Base-by-base conservation (phyloP, 805 yeast genomes). In the Wickerhamomyces canadensis region DNA sequence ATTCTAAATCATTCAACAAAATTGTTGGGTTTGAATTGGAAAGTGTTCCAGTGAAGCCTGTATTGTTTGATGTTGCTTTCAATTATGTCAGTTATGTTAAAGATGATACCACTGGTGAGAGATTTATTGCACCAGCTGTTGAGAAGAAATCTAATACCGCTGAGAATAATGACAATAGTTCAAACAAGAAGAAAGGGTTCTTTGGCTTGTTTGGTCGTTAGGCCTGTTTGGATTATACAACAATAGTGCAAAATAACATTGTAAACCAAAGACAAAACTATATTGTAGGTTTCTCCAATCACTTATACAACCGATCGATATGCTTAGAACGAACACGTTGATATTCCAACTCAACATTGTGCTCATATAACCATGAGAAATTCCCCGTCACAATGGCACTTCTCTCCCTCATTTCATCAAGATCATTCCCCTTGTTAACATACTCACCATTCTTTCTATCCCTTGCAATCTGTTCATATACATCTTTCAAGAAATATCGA, bases 21-120 rank as follows among this genome's bases (percentile, higher is more conserved):
- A 46, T 36, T 38, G 60, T 40, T 38, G 58, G 42, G 51, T 59
- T 45, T 57, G 64, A 21, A 42, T 38, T 31, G 48, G 65, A 62
- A 44, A 84, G 94, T 1, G 76, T 84, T 2, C 71, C 78, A 36
- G 75, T 81, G 40, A 91, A 93, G 61, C 96, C 98, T 0, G 95
- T 88, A 9, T 72, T 89, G 52, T 93, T 87, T 52, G 98, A 91
- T 57, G 68, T 86, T 46, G 98, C 95, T 0, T 89, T 70, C 67
- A 89, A 88, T 57, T 88, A 84, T 54, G 72, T 89, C 36, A 67
- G 70, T 25, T 80, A 78, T 51, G 40, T 43, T 17, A 39, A 39
- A 13, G 44, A 38, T 23, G 21, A 19, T 24, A 25, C 24, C 11
- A 8, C 11, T n/a, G 32, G 32, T n/a, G 32, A 29, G n/a, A 29